A percentile compares a stretch with the other conserved stretches of the same genome.
These are phyloP conservation scores for Papiliotrema laurentii DNA, from an alignment of 1,284 basidiomycete species.

Conservation along the genomic window DNA sequence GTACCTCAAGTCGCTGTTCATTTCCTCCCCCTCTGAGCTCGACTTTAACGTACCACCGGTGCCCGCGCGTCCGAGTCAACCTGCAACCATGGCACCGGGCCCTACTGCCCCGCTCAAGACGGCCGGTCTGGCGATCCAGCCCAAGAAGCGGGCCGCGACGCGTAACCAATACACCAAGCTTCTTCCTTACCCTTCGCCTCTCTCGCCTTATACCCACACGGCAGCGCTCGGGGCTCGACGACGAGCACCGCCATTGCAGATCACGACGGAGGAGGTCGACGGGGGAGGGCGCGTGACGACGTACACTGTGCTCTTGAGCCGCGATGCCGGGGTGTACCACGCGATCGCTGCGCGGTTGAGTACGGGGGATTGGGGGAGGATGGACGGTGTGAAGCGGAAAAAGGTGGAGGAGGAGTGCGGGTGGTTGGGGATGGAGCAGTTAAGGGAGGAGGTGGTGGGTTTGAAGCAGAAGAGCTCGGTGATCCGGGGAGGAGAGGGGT, in stretches of 20 bases:
- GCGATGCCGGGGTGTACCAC: constrained; percentile 5
- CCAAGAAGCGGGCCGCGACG: constrained; percentile 13
- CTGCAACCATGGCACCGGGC: too few species aligned
- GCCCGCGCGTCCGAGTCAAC: too few species aligned
- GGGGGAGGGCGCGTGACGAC: constrained; percentile 4
- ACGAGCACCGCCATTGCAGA: background rate
- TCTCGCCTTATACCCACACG: constrained; percentile 7
- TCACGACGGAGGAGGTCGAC: background rate
- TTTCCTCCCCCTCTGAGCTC: constrained; percentile 5
- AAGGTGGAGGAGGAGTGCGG: constrained; percentile 2
- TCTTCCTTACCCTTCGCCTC: constrained; percentile 5
- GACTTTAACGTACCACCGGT: constrained; percentile 4
- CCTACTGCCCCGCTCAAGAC: background rate
- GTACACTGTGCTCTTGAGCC: background rate
- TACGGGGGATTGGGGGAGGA: background rate
- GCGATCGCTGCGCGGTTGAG: background rate
- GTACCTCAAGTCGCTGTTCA: constrained; percentile 17
- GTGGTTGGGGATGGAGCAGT: constrained; percentile 4
- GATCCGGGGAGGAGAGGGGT: constrained; percentile 2
- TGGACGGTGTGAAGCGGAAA: background rate
- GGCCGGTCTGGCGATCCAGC: background rate
- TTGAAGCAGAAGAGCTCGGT: background rate
- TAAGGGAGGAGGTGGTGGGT: background rate
- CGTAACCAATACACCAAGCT: constrained; percentile 20
- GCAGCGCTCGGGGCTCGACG: background rate